A percentile compares a stretch with the other conserved stretches of the same genome.
phyloP scores from a whole-genome alignment of 2,329 filamentous ascomycete genomes.

The Macrophomina phaseolina region DNA sequence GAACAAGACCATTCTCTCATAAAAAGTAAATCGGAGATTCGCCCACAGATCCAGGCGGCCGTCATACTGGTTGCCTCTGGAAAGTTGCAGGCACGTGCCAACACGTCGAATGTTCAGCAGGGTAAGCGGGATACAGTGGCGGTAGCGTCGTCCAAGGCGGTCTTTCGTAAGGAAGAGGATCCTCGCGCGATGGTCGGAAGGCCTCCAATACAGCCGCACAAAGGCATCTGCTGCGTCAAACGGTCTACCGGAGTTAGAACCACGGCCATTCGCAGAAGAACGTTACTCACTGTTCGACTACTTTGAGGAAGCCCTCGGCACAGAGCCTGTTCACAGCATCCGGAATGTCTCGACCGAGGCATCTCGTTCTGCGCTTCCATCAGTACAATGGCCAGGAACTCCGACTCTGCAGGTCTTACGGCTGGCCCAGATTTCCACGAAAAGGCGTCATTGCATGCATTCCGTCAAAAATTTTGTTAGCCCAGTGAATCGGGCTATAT shows the following conservation, averaged over 20 bases:
- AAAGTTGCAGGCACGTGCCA: conserved; percentile 49
- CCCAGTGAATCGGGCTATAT: conserved; percentile 47
- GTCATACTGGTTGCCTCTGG: conserved; percentile 46
- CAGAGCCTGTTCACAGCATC: conserved; percentile 42
- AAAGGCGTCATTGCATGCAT: conserved; percentile 47
- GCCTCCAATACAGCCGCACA: conserved; percentile 58
- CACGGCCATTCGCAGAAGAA: background rate
- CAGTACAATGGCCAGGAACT: conserved; percentile 20
- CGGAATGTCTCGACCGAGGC: conserved; percentile 44
- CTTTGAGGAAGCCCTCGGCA: conserved; percentile 49
- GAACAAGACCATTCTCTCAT: conserved; percentile 65
- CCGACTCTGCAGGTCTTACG: conserved; percentile 31
- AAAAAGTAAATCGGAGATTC: conserved; percentile 58
- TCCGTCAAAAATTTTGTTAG: conserved; percentile 51
- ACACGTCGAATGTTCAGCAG: conserved; percentile 50
- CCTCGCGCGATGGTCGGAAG: conserved; percentile 57
- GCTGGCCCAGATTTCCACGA: conserved; percentile 35
- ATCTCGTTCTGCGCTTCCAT: conserved; percentile 36
- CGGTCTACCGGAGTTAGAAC: conserved; percentile 39
- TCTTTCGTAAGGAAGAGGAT: conserved; percentile 59
- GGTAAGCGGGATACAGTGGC: conserved; percentile 58
- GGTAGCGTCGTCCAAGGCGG: conserved; percentile 45
- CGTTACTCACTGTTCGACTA: conserved; percentile 43
- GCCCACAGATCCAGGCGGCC: conserved; percentile 58
- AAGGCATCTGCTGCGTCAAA: conserved; percentile 56